Evolutionary conservation across 139 green algal genomes (phyloP).

Genomic region (Mesotaenium endlicherianum): DNA sequence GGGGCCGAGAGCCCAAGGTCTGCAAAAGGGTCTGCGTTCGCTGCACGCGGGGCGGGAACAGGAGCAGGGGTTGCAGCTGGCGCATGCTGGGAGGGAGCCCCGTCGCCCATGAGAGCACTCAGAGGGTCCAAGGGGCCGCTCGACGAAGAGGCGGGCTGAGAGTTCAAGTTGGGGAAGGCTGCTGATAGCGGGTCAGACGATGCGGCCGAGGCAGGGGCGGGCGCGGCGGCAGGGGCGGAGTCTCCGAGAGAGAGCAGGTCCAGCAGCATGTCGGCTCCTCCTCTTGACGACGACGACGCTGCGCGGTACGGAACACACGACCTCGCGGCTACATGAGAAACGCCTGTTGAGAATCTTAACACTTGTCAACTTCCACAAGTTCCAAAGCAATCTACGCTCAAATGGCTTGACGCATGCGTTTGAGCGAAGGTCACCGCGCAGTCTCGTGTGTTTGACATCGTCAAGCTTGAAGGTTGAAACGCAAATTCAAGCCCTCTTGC

Average conservation of each 20-base stretch:
- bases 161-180: too few relatives aligned
- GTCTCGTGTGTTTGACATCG: too few relatives aligned
- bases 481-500: too few relatives aligned
- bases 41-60: background rate
- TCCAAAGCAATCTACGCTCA: too few relatives aligned
- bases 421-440: too few relatives aligned
- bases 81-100: background rate
- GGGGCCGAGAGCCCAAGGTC: conserved; percentile 46
- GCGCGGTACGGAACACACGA: too few relatives aligned
- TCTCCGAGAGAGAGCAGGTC: conserved; percentile 58
- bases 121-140: conserved; percentile 42
- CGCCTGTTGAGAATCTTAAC: too few relatives aligned
- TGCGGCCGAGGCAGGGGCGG: background rate
- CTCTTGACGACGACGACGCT: too few relatives aligned
- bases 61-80: background rate
- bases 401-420: too few relatives aligned
- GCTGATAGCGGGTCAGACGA: background rate
- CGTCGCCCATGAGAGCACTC: conserved; percentile 33
- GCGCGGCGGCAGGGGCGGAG: conserved; percentile 7
- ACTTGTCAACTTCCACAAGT: too few relatives aligned
- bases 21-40: conserved; percentile 1
- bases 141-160: conserved; percentile 18
- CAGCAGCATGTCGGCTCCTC: conserved; percentile 25
- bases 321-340: too few relatives aligned
- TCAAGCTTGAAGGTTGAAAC: too few relatives aligned